A percentile compares a stretch with the other conserved stretches of the same genome.
phyloP scores from a whole-genome alignment of 306 rosid species.

The Vigna reflexopilosa region DNA sequence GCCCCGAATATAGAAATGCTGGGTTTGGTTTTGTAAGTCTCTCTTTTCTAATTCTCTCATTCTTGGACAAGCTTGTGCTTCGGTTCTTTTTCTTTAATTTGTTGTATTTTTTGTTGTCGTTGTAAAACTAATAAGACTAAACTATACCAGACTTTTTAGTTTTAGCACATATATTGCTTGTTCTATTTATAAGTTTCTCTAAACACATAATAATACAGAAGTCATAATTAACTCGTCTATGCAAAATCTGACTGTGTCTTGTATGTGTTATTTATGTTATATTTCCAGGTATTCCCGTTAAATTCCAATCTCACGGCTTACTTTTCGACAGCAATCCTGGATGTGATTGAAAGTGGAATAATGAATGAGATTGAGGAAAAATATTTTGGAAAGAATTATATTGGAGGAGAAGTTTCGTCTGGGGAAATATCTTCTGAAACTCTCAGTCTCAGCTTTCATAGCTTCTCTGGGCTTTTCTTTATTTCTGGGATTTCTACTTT shows the following conservation, averaged over 20 bases:
- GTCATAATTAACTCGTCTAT: too few relatives aligned
- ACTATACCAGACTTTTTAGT: too few relatives aligned
- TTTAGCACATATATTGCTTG: too few relatives aligned
- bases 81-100: neutral
- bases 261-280: neutral
- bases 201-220: too few relatives aligned
- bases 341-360: constrained; percentile 28
- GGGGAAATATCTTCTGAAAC: neutral
- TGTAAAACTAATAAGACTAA: neutral
- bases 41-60: neutral
- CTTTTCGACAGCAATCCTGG: constrained; percentile 50
- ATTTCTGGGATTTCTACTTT: constrained; percentile 17
- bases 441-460: constrained; percentile 25
- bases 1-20: constrained; percentile 37
- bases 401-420: neutral
- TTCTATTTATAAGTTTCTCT: too few relatives aligned
- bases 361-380: constrained; percentile 37
- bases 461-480: constrained; percentile 47
- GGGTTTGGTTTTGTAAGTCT: constrained; percentile 52
- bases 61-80: neutral
- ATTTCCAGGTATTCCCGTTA: constrained; percentile 40
- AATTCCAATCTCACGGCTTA: constrained; percentile 38
- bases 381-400: constrained; percentile 33
- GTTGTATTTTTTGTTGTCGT: neutral
- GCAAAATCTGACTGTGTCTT: neutral